Conservation (phyloP, 352 stramenopile genomes). For the Pythium coloratum region DNA sequence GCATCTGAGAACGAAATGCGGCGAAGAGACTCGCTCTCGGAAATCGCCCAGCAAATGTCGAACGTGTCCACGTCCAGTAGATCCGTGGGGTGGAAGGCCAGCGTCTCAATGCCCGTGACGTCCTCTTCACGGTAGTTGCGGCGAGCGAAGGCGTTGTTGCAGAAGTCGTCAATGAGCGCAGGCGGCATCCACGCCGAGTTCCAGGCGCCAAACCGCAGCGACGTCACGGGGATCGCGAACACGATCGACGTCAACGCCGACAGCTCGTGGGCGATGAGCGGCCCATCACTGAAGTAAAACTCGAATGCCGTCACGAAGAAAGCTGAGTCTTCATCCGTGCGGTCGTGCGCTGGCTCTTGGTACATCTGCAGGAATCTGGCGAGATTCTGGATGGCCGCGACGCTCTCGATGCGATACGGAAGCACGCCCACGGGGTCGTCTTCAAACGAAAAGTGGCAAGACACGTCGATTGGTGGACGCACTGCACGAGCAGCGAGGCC, state of each 20-base stretch:
- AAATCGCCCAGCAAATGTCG: neutral
- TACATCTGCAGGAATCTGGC: neutral
- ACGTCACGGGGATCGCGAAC: neutral
- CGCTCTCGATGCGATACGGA: neutral
- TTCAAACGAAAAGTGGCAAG: conserved; percentile 8
- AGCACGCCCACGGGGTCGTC: neutral
- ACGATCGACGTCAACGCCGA: neutral
- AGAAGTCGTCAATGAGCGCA: neutral
- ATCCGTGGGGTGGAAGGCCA: conserved; percentile 7
- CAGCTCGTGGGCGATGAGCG: neutral
- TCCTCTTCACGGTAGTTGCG: too few relatives aligned
- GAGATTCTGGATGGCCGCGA: conserved; percentile 1
- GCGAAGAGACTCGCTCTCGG: neutral
- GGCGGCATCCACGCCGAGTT: neutral
- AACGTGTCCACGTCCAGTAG: neutral
- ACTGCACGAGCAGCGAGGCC: neutral
- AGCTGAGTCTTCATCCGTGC: conserved; percentile 4
- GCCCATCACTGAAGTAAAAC: conserved; percentile 5
- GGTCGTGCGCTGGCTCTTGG: neutral
- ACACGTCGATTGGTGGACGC: neutral
- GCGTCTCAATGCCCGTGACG: neutral
- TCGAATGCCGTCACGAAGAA: conserved; percentile 5
- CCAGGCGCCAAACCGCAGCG: conserved; percentile 11
- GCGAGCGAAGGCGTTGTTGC: neutral
- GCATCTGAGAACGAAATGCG: neutral